Evolutionary conservation across 2,329 filamentous ascomycete species (phyloP), one percentile per base, ranked within the genome.

Genomic region (Diaporthe destruens): DNA sequence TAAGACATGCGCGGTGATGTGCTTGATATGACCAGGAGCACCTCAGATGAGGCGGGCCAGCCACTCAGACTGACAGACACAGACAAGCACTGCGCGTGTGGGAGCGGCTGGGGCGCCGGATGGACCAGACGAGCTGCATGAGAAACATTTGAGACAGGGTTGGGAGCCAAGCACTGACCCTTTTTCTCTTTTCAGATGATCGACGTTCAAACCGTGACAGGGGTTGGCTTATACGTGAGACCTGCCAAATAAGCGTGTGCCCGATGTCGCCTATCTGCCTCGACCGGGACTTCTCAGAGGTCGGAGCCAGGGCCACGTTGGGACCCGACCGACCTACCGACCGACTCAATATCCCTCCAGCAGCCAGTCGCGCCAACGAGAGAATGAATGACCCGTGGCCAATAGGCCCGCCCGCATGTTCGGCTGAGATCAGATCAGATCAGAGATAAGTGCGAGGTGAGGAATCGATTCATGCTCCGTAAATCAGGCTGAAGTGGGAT

Each of bases 81-180:
- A 9, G 18, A 42, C 25, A 42, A 42, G 16, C 44, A 11, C 20
- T 69, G 66, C 57, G 42, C n/a, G 66, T 39, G 66, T 57, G 53
- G 51, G 71, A 39, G 66, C 53, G 71, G 57, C 67, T 71, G 71
- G 63, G 51, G 44, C 29, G 49, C 57, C 51, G 66, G 36, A 39
- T 70, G 66, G 39, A 47, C 39, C n/a, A 57, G 32, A 56, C 53
- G 51, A 57, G 32, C 34, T 51, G 47, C 42, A 69, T 53, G 49
- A 67, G 54, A 69, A 74, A 61, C 42, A 70, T 57, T 29, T 53
- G 54, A 69, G 71, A 65, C 63, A 53, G 54, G 39, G 32, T 51
- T 53, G 59, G 61, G 57, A 51, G 69, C 72, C 72, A 74, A 72
- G 69, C 47, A 56, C 18, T 65, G 47, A 53, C 61, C 36, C 47